Evolutionary conservation across 2,329 filamentous ascomycete genomes (phyloP).

Genomic region (Diaporthe citrichinensis): DNA sequence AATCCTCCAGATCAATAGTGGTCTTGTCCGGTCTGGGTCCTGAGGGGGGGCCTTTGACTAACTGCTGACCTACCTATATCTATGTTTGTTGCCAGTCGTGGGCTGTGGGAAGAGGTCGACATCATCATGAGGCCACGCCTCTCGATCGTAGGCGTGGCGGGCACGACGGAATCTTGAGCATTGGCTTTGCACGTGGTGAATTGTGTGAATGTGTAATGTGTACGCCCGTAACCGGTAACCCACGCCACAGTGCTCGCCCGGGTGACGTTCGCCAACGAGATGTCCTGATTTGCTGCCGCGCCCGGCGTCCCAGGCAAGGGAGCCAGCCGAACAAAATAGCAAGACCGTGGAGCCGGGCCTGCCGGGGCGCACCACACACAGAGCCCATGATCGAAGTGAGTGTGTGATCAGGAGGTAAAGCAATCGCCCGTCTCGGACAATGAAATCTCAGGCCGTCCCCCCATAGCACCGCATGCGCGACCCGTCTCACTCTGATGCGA

Average conservation of each 20-base stretch:
- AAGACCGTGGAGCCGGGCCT: background rate
- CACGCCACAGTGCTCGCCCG: background rate
- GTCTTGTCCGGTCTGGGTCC: conserved; percentile 8
- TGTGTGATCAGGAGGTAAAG: conserved; percentile 15
- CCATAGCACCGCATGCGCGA: conserved; percentile 30
- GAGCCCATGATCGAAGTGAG: conserved; percentile 3
- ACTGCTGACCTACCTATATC: conserved; percentile 12
- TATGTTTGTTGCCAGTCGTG: background rate
- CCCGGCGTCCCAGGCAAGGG: background rate
- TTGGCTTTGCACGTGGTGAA: background rate
- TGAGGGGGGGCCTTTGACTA: background rate
- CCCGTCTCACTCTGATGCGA: conserved; percentile 30
- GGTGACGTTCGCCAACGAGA: conserved; percentile 16
- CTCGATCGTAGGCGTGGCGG: background rate
- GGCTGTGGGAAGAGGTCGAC: background rate
- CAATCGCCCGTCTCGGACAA: conserved; percentile 12
- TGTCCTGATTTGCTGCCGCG: conserved; percentile 18
- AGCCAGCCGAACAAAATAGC: background rate
- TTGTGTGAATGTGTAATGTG: background rate
- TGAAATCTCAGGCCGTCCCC: conserved; percentile 24
- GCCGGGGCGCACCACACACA: background rate
- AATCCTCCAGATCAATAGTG: conserved; percentile 20
- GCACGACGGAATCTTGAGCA: background rate
- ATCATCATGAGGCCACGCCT: background rate
- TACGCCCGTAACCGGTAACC: background rate